These are phyloP conservation scores for Trichophyton verrucosum DNA, from an alignment of 2,329 filamentous ascomycete genomes.

Conservation along the genomic window DNA sequence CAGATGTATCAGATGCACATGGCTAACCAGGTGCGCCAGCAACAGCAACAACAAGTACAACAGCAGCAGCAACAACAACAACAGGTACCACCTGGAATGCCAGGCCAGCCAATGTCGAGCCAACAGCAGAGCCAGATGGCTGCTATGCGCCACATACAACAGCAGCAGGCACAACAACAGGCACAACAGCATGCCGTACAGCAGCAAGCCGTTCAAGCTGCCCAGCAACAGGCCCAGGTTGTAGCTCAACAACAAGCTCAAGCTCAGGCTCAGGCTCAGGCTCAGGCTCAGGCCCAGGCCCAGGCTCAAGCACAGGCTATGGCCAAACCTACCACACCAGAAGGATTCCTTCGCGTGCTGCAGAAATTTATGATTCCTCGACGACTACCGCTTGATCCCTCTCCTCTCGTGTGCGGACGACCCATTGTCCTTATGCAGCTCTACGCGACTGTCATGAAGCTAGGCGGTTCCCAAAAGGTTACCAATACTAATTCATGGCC, in stretches of 20 bases:
- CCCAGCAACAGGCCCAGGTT: conserved; percentile 2
- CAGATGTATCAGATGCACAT: conserved; percentile 75
- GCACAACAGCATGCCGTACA: conserved; percentile 66
- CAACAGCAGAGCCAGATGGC: not conserved
- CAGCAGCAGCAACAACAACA: conserved; percentile 20
- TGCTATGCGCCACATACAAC: not conserved
- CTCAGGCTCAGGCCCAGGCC: conserved; percentile 38
- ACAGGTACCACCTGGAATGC: conserved; percentile 6
- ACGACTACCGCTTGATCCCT: conserved; percentile 59
- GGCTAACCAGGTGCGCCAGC: conserved; percentile 60
- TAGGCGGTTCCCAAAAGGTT: conserved; percentile 64
- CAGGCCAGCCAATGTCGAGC: not conserved
- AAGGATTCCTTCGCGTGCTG: conserved; percentile 64
- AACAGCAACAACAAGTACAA: conserved; percentile 22
- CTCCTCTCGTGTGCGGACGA: conserved; percentile 61
- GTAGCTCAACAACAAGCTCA: conserved; percentile 34
- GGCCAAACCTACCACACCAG: conserved; percentile 37
- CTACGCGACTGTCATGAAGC: conserved; percentile 64
- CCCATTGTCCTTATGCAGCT: conserved; percentile 62
- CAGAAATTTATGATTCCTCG: conserved; percentile 64
- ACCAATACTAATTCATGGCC: conserved; percentile 60
- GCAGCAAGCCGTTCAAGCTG: conserved; percentile 41
- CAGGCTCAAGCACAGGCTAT: conserved; percentile 34
- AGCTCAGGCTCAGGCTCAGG: conserved; percentile 13
- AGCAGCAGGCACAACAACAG: conserved; percentile 23